These are phyloP conservation scores for Fistulinella prunicolor DNA, from an alignment of 768 basidiomycete genomes.

Conservation along the genomic window DNA sequence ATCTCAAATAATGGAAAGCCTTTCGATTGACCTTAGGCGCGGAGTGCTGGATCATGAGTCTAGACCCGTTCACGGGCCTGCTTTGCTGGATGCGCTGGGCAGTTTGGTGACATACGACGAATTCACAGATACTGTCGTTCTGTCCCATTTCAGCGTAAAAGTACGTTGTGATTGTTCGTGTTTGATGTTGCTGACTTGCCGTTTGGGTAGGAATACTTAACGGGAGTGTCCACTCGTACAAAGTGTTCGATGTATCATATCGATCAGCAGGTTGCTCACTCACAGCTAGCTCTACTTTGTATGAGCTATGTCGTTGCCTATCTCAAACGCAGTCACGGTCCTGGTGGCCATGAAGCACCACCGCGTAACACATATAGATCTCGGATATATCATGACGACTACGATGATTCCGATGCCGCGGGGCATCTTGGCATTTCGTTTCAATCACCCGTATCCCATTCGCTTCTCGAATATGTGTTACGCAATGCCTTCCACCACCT, in stretches of 20 bases:
- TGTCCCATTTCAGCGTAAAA: conserved; percentile 15
- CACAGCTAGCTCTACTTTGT: conserved; percentile 1
- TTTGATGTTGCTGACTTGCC: background rate
- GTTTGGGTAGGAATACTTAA: conserved; percentile 6
- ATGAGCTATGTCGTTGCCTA: conserved; percentile 6
- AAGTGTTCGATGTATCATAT: background rate
- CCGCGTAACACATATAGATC: background rate
- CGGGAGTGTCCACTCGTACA: background rate
- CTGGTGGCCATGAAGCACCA: background rate
- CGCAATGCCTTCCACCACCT: conserved; percentile 4
- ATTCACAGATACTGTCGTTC: background rate
- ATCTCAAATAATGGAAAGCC: background rate
- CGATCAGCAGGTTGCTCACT: background rate
- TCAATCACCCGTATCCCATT: background rate
- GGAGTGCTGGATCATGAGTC: background rate
- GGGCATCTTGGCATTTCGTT: too few relatives aligned
- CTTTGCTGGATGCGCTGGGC: background rate
- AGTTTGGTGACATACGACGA: conserved; percentile 7
- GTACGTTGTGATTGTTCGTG: conserved; percentile 1
- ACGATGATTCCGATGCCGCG: background rate
- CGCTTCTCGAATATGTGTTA: conserved; percentile 8
- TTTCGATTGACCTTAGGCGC: conserved; percentile 1
- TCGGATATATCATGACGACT: too few relatives aligned
- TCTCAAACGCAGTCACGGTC: background rate
- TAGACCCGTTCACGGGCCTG: background rate